Evolutionary conservation across 257 asterid genomes (phyloP).

Genomic region (Solanum etuberosum): DNA sequence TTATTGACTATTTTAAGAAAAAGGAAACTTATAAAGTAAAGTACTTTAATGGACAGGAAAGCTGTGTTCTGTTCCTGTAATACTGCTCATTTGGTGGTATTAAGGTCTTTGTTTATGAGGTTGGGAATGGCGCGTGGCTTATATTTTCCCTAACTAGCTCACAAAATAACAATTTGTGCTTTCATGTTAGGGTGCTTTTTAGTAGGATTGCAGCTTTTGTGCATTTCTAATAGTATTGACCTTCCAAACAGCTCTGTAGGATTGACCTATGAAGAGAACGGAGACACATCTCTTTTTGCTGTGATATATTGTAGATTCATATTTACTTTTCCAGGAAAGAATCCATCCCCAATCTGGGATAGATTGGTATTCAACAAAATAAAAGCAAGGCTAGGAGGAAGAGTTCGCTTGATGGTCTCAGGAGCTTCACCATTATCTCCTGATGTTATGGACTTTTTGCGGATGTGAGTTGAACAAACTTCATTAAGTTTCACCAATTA

Average conservation of each 20-base stretch:
- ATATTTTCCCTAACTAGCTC: neutral
- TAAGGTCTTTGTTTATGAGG: neutral
- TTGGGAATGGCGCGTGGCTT: neutral
- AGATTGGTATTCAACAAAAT: slow-evolving; percentile 84
- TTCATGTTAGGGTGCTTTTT: neutral
- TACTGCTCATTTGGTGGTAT: neutral
- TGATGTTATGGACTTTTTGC: slow-evolving; percentile 79
- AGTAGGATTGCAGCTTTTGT: neutral
- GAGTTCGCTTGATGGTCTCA: slow-evolving; percentile 77
- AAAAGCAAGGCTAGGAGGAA: slow-evolving; percentile 81
- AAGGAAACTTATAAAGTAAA: neutral
- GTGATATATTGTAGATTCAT: neutral
- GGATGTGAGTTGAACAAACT: slow-evolving; percentile 52
- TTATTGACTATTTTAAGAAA: neutral
- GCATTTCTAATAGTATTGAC: neutral
- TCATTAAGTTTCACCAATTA: neutral
- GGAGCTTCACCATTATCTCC: slow-evolving; percentile 98
- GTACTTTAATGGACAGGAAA: neutral
- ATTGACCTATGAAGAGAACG: neutral
- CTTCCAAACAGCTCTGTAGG: neutral
- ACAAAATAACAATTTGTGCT: neutral
- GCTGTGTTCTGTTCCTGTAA: neutral
- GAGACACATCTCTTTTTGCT: neutral
- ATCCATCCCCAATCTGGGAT: slow-evolving; percentile 91
- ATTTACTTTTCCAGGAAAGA: slow-evolving; percentile 44